A percentile compares a stretch with the other conserved stretches of the same genome.
Conservation (phyloP, 495 filamentous ascomycete genomes). For the Trichoderma asperelloides region DNA sequence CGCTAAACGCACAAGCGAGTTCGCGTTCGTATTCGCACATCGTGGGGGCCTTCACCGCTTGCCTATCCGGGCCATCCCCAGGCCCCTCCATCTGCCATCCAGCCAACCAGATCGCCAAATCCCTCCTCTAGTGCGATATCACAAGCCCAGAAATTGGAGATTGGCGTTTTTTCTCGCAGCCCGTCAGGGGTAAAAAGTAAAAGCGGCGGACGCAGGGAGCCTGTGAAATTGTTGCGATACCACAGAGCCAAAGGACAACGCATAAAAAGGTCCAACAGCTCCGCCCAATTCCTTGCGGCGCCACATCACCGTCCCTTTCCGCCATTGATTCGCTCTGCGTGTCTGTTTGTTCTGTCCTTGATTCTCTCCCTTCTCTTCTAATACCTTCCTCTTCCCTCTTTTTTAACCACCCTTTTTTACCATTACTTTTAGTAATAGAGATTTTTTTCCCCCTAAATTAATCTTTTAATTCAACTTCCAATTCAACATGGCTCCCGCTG, state of each 20-base stretch:
- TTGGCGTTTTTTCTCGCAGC: background rate
- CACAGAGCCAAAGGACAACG: background rate
- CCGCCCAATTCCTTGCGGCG: background rate
- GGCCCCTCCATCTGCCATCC: background rate
- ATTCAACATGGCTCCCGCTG: slow-evolving; percentile 53
- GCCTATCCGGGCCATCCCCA: background rate
- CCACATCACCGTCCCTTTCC: background rate
- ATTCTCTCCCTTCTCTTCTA: background rate
- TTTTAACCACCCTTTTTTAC: background rate
- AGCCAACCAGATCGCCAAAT: slow-evolving; percentile 5
- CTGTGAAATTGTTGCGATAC: slow-evolving; percentile 8
- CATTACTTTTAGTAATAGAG: background rate
- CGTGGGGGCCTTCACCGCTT: slow-evolving; percentile 2
- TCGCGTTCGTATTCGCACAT: slow-evolving; percentile 13
- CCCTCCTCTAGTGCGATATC: background rate
- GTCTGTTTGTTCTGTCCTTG: background rate
- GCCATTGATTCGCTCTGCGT: background rate
- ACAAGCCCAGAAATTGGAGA: slow-evolving; percentile 8
- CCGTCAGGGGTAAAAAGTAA: background rate
- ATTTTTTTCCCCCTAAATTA: background rate
- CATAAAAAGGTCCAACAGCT: background rate
- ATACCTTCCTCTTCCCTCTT: background rate
- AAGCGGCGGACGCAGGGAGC: background rate
- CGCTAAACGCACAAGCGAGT: background rate
- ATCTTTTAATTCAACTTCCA: slow-evolving; percentile 12